A percentile compares a stretch with the other conserved stretches of the same genome.
Evolutionary conservation across 345 rosid species (phyloP).

Genomic region (Boechera retrofracta): DNA sequence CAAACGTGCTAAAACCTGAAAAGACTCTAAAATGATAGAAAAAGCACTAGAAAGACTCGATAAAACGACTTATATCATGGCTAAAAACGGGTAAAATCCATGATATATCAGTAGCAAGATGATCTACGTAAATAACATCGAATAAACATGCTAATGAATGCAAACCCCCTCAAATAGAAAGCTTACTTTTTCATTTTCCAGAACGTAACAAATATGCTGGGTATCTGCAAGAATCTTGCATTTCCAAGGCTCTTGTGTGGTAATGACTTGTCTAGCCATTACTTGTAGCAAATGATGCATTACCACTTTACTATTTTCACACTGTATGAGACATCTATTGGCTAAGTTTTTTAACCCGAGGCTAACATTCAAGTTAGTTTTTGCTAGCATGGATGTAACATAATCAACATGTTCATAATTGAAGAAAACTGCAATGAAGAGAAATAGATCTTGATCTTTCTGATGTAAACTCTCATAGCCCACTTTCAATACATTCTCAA

Average conservation of each 20-base stretch:
- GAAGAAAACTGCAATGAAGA: constrained; percentile 39
- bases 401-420: background rate
- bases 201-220: constrained; percentile 23
- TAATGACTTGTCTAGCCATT: constrained; percentile 32
- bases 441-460: constrained; percentile 31
- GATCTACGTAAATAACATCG: background rate
- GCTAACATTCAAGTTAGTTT: background rate
- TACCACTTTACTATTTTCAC: background rate
- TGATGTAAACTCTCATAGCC: constrained; percentile 39
- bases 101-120: background rate
- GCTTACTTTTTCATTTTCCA: constrained; percentile 6
- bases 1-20: no score
- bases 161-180: no score
- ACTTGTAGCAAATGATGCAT: constrained; percentile 40
- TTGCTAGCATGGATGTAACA: background rate
- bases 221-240: constrained; percentile 25
- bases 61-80: no score
- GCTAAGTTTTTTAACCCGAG: constrained; percentile 2
- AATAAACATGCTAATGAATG: background rate
- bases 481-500: constrained; percentile 9
- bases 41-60: no score
- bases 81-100: no score
- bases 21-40: no score
- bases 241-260: constrained; percentile 9
- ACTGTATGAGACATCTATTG: background rate